Percentiles rank a stretch among this genome's conserved stretches.
These are phyloP conservation scores for Pseudonectria foliicola DNA, from an alignment of 2,329 filamentous ascomycete species.

Conservation along the genomic window DNA sequence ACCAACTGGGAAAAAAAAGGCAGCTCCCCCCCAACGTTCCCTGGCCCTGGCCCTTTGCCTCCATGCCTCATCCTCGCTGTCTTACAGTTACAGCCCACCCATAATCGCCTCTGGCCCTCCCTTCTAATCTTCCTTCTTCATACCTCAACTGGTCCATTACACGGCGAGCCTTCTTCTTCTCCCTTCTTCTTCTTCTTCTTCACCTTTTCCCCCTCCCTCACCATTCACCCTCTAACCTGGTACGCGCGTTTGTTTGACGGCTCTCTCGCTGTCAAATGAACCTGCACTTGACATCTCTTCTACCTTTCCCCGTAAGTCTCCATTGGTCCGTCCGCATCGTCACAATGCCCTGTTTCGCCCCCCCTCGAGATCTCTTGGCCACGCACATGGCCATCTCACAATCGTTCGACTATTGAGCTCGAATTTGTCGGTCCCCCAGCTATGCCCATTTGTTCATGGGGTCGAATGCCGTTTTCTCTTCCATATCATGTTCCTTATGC, in stretches of 20 bases:
- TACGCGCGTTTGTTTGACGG: slow-evolving; percentile 90
- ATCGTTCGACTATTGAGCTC: slow-evolving; percentile 16
- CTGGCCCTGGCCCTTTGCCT: too few species aligned
- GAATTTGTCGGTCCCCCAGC: too few species aligned
- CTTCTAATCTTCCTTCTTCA: too few species aligned
- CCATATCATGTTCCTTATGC: too few species aligned
- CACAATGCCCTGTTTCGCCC: slow-evolving; percentile 3
- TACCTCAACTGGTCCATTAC: too few species aligned
- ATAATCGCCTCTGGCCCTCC: not conserved
- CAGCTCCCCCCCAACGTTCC: too few species aligned
- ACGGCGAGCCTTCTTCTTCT: slow-evolving; percentile 11
- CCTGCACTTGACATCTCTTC: slow-evolving; percentile 67
- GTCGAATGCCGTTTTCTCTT: too few species aligned
- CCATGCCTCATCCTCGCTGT: too few species aligned
- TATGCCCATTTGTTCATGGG: too few species aligned
- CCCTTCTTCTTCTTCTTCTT: slow-evolving; percentile 9
- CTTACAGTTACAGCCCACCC: not conserved
- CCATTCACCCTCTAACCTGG: slow-evolving; percentile 19
- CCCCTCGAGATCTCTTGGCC: slow-evolving; percentile 16
- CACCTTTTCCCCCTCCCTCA: too few species aligned
- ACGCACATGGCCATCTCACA: slow-evolving; percentile 16
- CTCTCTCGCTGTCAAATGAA: slow-evolving; percentile 90
- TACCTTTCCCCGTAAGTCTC: slow-evolving; percentile 56
- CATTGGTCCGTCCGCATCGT: slow-evolving; percentile 14
- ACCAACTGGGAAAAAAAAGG: too few species aligned